Evolutionary conservation across 2,329 filamentous ascomycete species (phyloP), one percentile per base, ranked within the genome.

Genomic region (Elsinoe necatrix): DNA sequence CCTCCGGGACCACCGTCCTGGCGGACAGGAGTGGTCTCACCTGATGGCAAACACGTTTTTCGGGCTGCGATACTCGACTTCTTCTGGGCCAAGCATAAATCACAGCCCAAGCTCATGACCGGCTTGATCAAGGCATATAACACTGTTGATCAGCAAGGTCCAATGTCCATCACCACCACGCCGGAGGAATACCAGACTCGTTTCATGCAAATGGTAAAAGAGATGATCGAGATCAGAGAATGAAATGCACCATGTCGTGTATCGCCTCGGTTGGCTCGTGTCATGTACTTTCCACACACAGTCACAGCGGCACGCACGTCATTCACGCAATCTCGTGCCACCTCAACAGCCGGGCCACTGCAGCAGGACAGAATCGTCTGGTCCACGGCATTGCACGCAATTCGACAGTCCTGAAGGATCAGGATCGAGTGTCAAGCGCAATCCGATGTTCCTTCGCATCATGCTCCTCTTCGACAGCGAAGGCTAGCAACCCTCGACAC

Each of bases 1-100:
- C 59, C 73, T 56, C 57, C 71, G 60, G 43, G 43, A 8, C 60
- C 64, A 6, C 62, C 66, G 51, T 61, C 63, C 47, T 89, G 85
- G 85, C 75, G 85, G 9, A 77, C 73, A 0, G 86, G 86, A 0
- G 64, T 88, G 0, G 62, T 69, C 0, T 85, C 83, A 8, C 72
- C 76, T 0, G 82, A 87, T 63, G 80, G 80, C 0, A 80, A 81
- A 62, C 85, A 83, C 75, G 72, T 83, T 11, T 89, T 87, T 64
- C 78, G 85, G 2, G 83, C 79, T 2, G 78, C 84, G 0, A 70
- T 89, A 12, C 73, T 89, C 31, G 86, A 89, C 68, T 89, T 90
- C 70, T 88, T 89, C 73, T 89, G 86, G 86, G 81, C 84, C 0
- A 87, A 85, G 69, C 84, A 88, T 68, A 85, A 84, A 62, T 63